These are phyloP conservation scores for Sugiyamaella japonica DNA, from an alignment of 1,139 yeast genomes.

Conservation along the genomic window DNA sequence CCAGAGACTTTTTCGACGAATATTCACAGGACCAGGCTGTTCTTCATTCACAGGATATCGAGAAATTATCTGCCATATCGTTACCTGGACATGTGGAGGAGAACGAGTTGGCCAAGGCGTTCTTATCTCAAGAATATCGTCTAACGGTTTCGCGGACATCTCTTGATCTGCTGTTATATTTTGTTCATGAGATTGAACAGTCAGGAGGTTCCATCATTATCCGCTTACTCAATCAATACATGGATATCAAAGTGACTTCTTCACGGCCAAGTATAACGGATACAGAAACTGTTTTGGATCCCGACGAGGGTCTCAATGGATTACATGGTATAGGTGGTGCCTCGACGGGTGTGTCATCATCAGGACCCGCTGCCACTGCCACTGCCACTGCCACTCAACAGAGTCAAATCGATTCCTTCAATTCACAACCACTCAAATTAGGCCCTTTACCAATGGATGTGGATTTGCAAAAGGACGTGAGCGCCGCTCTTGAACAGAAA, in stretches of 20 bases:
- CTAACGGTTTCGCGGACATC: constrained; percentile 81
- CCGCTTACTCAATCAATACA: constrained; percentile 80
- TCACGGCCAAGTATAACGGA: constrained; percentile 40
- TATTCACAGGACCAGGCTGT: constrained; percentile 72
- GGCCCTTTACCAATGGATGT: constrained; percentile 86
- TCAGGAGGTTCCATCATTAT: constrained; percentile 89
- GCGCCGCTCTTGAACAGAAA: constrained; percentile 73
- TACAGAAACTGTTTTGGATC: constrained; percentile 45
- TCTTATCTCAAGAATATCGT: constrained; percentile 69
- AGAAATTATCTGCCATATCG: constrained; percentile 68
- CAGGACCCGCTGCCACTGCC: background rate
- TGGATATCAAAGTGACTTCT: constrained; percentile 60
- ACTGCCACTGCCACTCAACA: constrained; percentile 11
- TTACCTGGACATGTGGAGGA: constrained; percentile 80
- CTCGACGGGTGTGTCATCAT: background rate
- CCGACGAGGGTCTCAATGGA: constrained; percentile 66
- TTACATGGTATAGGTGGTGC: constrained; percentile 49
- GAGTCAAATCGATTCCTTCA: constrained; percentile 52
- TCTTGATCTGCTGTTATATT: constrained; percentile 77
- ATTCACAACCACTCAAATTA: constrained; percentile 70
- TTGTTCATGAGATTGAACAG: constrained; percentile 87
- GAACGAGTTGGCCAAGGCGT: constrained; percentile 77
- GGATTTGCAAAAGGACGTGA: constrained; percentile 80
- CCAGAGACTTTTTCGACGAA: constrained; percentile 72
- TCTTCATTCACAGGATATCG: constrained; percentile 76